Evolutionary conservation across 2,329 filamentous ascomycete genomes (phyloP).

Genomic region (Thielaviopsis punctulata): DNA sequence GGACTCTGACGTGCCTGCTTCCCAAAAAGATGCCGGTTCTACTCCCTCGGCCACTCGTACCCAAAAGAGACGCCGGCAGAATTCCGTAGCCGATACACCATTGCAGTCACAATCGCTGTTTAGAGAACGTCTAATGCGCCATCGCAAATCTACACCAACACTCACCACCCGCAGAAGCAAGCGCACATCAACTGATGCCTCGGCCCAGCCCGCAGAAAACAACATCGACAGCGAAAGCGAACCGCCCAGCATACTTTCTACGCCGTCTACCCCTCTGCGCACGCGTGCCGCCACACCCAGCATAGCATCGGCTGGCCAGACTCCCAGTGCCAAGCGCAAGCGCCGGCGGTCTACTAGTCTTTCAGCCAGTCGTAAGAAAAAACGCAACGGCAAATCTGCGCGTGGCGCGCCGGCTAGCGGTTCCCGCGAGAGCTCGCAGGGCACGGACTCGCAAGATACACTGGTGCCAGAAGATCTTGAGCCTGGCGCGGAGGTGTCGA

Average conservation of each 20-base stretch:
- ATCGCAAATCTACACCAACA: constrained; percentile 1
- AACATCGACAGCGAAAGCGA: background rate
- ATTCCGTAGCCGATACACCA: background rate
- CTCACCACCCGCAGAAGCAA: constrained; percentile 1
- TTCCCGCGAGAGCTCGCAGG: background rate
- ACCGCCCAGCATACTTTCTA: background rate
- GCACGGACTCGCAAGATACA: background rate
- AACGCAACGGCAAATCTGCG: background rate
- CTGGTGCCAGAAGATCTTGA: background rate
- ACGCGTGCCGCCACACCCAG: background rate
- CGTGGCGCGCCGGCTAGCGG: background rate
- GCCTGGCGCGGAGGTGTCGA: constrained; percentile 2
- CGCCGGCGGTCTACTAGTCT: constrained; percentile 1
- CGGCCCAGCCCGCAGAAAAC: background rate
- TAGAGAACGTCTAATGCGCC: background rate
- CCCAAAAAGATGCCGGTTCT: background rate
- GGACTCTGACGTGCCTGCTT: background rate
- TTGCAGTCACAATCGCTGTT: background rate
- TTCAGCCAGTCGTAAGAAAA: background rate
- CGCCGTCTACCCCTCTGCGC: background rate
- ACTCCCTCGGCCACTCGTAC: background rate
- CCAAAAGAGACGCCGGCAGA: background rate
- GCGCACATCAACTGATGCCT: background rate
- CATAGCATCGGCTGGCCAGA: background rate
- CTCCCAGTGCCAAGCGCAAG: constrained; percentile 5